phyloP scores from a whole-genome alignment of 345 rosid genomes.

The Salix arbutifolia region DNA sequence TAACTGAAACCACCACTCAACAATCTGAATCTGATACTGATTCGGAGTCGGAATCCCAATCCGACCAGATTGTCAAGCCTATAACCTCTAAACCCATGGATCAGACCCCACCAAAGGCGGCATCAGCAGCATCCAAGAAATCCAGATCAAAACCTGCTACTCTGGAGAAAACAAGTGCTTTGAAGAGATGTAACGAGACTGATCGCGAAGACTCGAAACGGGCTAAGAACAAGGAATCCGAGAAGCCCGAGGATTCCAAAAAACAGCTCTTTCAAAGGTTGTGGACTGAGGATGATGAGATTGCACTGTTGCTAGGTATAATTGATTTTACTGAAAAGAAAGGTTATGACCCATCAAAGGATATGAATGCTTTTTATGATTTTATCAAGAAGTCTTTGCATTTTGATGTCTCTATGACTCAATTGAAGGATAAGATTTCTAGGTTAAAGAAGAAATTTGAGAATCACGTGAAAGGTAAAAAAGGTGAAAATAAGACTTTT shows the following conservation, averaged over 20 bases:
- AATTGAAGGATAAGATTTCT: constrained; percentile 40
- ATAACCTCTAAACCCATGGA: constrained; percentile 10
- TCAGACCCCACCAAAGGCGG: not conserved
- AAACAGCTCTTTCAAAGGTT: not conserved
- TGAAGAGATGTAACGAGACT: constrained; percentile 1
- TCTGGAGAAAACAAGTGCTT: not conserved
- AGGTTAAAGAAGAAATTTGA: constrained; percentile 38
- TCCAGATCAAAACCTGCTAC: not conserved
- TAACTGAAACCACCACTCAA: not conserved
- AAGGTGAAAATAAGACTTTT: constrained; percentile 21
- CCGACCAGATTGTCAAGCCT: not conserved
- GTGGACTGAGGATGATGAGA: constrained; percentile 30
- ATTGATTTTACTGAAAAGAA: constrained; percentile 30
- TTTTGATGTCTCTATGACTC: constrained; percentile 29
- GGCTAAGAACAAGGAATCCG: constrained; percentile 27
- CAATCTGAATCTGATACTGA: not conserved
- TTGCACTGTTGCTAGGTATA: constrained; percentile 42
- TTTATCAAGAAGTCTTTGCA: constrained; percentile 39
- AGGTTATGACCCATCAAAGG: constrained; percentile 32
- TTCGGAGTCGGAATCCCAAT: not conserved
- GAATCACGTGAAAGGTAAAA: constrained; percentile 16
- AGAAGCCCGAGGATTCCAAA: not conserved
- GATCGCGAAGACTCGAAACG: constrained; percentile 6
- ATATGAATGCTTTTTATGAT: constrained; percentile 35
- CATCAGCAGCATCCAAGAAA: not conserved